Base-by-base conservation (phyloP, 371 early-diverging fungal species). In the Mucor mucedo region DNA sequence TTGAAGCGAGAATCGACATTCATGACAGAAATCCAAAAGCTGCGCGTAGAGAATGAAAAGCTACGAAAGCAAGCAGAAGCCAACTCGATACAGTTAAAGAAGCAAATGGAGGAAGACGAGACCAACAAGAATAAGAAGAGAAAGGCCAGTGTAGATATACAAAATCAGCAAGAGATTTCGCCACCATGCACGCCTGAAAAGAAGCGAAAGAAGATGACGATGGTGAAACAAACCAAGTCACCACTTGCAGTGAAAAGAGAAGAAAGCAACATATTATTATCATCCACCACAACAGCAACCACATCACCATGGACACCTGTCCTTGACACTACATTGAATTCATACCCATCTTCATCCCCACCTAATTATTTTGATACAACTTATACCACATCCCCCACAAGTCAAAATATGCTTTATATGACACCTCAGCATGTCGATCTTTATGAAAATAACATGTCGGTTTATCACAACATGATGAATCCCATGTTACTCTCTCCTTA, bases 11-110 rank as follows among this genome's bases (percentile, higher is more conserved):
- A 71, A 52, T 44, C 58, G 33, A 60, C 61, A 3, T 71, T 48
- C 48, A 58, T 60, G 35, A 47, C 65, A 27, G 65, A 71, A 52
- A 71, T 71, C 16, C 56, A 67, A 62, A 64, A 52, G 29, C 42
- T 71, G 38, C 72, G 68, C 45, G 28, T 53, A 53, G 72, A 71
- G 33, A 71, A 71, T 55, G 72, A 63, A 54, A 60, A 62, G 33
- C 55, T 71, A 2, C 44, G 60, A 44, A 62, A 57, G 27, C 72
- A 71, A 58, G 72, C 72, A 11, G 30, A 53, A 40, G 55, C 65
- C 7, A 52, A 58, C 8, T 52, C 47, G 5, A 16, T 40, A 14
- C 42, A 59, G 40, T 50, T 55, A 47, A 54, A 56, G 53, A 35
- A 48, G 6, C 57, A 62, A 21, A 14, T 48, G 3, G 9, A 9